These are phyloP conservation scores for Incumbomyces delicatus DNA, from an alignment of 2,329 filamentous ascomycete species.

Conservation along the genomic window DNA sequence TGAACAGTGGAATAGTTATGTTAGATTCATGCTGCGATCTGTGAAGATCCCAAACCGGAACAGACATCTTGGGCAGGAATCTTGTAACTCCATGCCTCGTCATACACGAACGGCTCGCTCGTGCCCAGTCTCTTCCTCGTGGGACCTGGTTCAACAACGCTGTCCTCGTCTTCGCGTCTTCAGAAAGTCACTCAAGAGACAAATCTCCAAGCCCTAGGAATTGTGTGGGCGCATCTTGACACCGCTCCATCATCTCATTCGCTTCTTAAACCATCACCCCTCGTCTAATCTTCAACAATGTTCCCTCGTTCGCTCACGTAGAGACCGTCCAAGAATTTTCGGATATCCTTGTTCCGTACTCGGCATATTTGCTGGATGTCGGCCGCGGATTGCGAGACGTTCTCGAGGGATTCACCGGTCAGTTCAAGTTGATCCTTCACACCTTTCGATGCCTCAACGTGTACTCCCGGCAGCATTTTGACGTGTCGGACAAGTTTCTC, in stretches of 20 bases:
- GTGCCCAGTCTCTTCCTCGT: slow-evolving; percentile 5
- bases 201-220: too few relatives aligned
- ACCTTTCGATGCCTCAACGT: slow-evolving; percentile 78
- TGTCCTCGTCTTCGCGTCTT: slow-evolving; percentile 76
- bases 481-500: slow-evolving; percentile 98
- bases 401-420: slow-evolving; percentile 88
- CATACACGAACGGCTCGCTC: too few relatives aligned
- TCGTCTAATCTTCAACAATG: slow-evolving; percentile 55
- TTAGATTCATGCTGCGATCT: too few relatives aligned
- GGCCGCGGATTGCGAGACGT: slow-evolving; percentile 93
- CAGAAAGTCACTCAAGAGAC: too few relatives aligned
- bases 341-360: slow-evolving; percentile 99
- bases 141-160: slow-evolving; percentile 98
- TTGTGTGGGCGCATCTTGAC: too few relatives aligned
- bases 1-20: too few relatives aligned
- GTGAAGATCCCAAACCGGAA: too few relatives aligned
- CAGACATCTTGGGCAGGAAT: too few relatives aligned
- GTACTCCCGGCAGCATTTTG: slow-evolving; percentile 78
- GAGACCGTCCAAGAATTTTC: slow-evolving; percentile 99
- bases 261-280: too few relatives aligned
- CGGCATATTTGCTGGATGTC: slow-evolving; percentile 99
- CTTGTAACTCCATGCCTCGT: too few relatives aligned
- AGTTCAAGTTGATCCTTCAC: slow-evolving; percentile 97
- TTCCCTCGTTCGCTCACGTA: slow-evolving; percentile 99
- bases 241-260: too few relatives aligned